Evolutionary conservation across 75 land plant genomes (phyloP).

Genomic region (Azolla pinnata): DNA sequence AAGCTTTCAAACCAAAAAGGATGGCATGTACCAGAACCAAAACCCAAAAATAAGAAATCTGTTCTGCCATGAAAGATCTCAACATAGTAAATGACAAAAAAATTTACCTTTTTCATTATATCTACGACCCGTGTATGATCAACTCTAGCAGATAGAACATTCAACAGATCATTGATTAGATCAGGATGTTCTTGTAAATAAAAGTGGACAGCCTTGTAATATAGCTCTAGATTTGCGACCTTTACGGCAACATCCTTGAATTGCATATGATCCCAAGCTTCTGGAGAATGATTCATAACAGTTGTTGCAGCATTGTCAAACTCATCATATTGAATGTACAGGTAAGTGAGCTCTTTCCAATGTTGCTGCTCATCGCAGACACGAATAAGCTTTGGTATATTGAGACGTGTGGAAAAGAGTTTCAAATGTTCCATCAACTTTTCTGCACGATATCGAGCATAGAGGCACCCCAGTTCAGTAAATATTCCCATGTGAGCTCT

Average conservation of each 20-base stretch:
- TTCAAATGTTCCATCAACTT: constrained; percentile 98
- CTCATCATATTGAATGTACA: constrained; percentile 96
- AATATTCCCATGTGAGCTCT: constrained; percentile 99
- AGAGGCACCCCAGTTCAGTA: constrained; percentile 86
- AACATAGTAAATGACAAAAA: no score
- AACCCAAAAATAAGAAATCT: no score
- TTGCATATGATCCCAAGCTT: constrained; percentile 99
- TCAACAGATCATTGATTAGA: constrained; percentile 82
- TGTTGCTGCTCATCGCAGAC: constrained; percentile 98
- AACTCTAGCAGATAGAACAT: constrained; percentile 77
- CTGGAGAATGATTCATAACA: constrained; percentile 96
- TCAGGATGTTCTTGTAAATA: constrained; percentile 92
- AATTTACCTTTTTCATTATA: constrained; percentile 95
- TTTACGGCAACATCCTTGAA: constrained; percentile 93
- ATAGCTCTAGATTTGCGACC: constrained; percentile 94
- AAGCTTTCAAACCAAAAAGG: no score
- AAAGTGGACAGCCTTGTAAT: constrained; percentile 94
- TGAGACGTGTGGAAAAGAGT: constrained; percentile 81
- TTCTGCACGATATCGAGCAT: constrained; percentile 88
- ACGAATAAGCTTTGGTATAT: constrained; percentile 92
- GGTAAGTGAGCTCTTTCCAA: constrained; percentile 91
- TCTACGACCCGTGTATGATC: constrained; percentile 97
- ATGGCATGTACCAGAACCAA: no score
- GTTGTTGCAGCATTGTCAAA: constrained; percentile 97
- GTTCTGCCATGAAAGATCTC: no score